Conservation (phyloP, 2,329 filamentous ascomycete genomes). For the Xylariaceae sp. region DNA sequence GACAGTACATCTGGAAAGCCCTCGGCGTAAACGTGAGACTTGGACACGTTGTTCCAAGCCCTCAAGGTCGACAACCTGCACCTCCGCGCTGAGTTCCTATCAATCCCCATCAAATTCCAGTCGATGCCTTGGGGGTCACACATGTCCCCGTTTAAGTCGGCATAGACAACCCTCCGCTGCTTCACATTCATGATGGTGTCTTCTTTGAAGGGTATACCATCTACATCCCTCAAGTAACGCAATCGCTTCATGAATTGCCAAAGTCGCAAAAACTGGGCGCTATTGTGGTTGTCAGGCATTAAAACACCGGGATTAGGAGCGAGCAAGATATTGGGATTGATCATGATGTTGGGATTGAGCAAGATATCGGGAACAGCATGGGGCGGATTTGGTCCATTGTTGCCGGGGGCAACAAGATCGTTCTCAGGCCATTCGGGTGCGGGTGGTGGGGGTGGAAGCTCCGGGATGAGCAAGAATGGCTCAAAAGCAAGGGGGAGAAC, state of each 20-base stretch:
- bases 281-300: constrained; percentile 45
- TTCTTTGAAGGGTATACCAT: constrained; percentile 17
- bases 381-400: too few species aligned
- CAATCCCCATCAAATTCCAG: constrained; percentile 50
- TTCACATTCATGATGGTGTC: constrained; percentile 17
- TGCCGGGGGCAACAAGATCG: too few species aligned
- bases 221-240: constrained; percentile 8
- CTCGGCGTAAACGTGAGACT: constrained; percentile 40
- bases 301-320: constrained; percentile 35
- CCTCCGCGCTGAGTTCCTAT: constrained; percentile 44
- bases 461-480: neutral
- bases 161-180: constrained; percentile 32
- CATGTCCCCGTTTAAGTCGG: constrained; percentile 49
- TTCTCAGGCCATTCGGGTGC: too few species aligned
- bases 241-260: constrained; percentile 38
- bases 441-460: neutral
- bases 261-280: constrained; percentile 45
- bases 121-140: constrained; percentile 57
- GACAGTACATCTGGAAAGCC: constrained; percentile 33
- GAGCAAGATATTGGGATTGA: constrained; percentile 31
- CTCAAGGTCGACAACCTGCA: constrained; percentile 46
- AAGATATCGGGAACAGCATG: too few species aligned
- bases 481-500: too few species aligned
- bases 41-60: constrained; percentile 52
- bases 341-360: neutral